A percentile compares a stretch with the other conserved stretches of the same genome.
These are phyloP conservation scores for Syncephalastrum racemosum DNA, from an alignment of 371 early-diverging fungal species.

Conservation along the genomic window DNA sequence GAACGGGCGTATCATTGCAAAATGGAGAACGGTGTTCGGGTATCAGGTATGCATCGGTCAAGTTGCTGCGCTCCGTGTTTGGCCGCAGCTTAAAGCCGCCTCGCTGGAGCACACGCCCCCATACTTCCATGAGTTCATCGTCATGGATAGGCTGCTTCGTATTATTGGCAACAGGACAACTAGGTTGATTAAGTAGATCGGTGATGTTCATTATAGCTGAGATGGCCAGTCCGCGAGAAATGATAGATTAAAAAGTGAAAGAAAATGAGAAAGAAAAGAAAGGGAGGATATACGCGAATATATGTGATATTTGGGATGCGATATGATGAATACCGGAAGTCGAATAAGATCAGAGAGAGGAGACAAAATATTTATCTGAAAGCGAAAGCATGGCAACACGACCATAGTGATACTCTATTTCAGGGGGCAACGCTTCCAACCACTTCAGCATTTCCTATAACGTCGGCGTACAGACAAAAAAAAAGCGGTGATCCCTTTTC, in stretches of 20 bases:
- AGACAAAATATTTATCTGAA: too few relatives aligned
- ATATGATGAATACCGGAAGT: too few relatives aligned
- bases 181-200: conserved; percentile 16
- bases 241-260: conserved; percentile 1
- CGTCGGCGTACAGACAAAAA: too few relatives aligned
- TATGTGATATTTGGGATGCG: not conserved
- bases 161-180: not conserved
- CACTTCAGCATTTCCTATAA: too few relatives aligned
- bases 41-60: conserved; percentile 33
- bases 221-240: not conserved
- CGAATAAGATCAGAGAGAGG: too few relatives aligned
- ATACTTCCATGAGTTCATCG: conserved; percentile 26
- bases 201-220: conserved; percentile 14
- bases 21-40: conserved; percentile 10
- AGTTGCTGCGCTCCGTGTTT: conserved; percentile 25
- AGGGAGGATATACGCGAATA: not conserved
- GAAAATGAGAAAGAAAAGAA: conserved; percentile 1
- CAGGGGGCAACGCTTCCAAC: too few relatives aligned
- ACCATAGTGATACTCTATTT: too few relatives aligned
- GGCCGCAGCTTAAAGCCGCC: conserved; percentile 20
- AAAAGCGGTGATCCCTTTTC: too few relatives aligned
- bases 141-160: conserved; percentile 18
- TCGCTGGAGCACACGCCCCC: conserved; percentile 22
- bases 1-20: conserved; percentile 26
- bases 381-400: too few relatives aligned